Evolutionary conservation across 2,329 filamentous ascomycete genomes (phyloP).

Genomic region (Pseudofabraea citricarpa): DNA sequence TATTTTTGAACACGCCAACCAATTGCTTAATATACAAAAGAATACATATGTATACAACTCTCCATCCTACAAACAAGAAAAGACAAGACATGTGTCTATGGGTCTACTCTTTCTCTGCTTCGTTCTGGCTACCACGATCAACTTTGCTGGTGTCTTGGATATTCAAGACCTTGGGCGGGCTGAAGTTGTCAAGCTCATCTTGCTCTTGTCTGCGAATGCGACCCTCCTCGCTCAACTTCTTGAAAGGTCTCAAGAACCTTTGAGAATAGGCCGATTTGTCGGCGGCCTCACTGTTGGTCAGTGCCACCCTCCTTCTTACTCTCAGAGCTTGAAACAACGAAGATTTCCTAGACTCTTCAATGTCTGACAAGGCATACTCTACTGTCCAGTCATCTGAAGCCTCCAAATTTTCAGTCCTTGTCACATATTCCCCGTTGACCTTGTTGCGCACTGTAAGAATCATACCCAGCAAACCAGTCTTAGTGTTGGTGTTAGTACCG

Average conservation of each 20-base stretch:
- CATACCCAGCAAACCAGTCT: conserved; percentile 37
- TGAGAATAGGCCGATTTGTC: conserved; percentile 22
- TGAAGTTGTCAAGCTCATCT: conserved; percentile 43
- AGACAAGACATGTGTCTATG: too few relatives aligned
- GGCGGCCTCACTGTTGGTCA: too few relatives aligned
- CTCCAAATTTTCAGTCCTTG: conserved; percentile 50
- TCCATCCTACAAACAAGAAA: too few relatives aligned
- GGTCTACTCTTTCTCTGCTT: too few relatives aligned
- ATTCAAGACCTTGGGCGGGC: conserved; percentile 44
- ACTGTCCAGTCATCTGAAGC: conserved; percentile 58
- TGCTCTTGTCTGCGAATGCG: conserved; percentile 51
- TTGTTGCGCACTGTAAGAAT: conserved; percentile 68
- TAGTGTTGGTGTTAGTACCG: neutral
- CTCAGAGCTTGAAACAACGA: too few relatives aligned
- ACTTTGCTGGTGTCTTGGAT: too few relatives aligned
- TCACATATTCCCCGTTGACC: conserved; percentile 60
- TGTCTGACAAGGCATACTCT: conserved; percentile 73
- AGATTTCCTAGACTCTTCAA: too few relatives aligned
- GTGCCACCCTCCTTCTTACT: too few relatives aligned
- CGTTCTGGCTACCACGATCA: too few relatives aligned
- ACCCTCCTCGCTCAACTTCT: conserved; percentile 48
- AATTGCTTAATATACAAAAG: too few relatives aligned
- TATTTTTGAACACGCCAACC: too few relatives aligned
- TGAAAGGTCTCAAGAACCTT: conserved; percentile 31
- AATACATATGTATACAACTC: too few relatives aligned